Base-by-base conservation (phyloP, 2,329 filamentous ascomycete genomes). In the Hypoxylon sp. region DNA sequence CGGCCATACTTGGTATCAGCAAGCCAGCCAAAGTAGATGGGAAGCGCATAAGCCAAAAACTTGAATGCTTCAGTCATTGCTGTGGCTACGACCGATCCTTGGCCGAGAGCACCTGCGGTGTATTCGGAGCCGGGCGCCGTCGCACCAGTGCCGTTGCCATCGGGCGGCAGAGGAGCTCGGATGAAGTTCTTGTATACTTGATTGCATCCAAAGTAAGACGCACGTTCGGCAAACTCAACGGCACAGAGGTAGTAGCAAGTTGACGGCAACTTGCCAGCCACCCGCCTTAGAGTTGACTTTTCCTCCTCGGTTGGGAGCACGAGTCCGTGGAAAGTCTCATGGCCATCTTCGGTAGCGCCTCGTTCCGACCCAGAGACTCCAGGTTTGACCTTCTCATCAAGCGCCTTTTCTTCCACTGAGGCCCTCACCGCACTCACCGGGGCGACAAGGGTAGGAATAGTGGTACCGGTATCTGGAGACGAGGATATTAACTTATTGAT, bases 151-250 rank as follows among this genome's bases (percentile, higher is more conserved):
- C 74, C 74, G 49, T 72, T 74, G 2, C 74, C 74, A 5, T 80
- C 80, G 11, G 78, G 73, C 0, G 86, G 86, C 2, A 88, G 74
- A 25, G 83, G 82, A 6, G 82, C 83, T 48, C 86, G 81, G 71
- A 88, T 82, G 73, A 84, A 88, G 73, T 88, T 88, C 60, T 81
- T 80, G 75, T 86, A 86, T n/a, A 77, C 77, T 0, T 81, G 81
- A 59, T 80, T 77, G n/a, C 80, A 81, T 43, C 23, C 41, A 19
- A 21, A 30, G 76, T 85, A 86, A 0, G 83, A 85, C 1, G 83
- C 83, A 21, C 84, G 80, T 71, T 86, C 84, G 23, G 82, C 81
- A 60, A 86, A 83, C 61, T 86, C 84, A 30, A 85, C 83, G n/a
- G 83, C 65, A 63, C 83, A 85, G 3, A 85, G 79, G 6, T 80